Conservation (phyloP, 345 rosid species). For the Luvunga scandens region DNA sequence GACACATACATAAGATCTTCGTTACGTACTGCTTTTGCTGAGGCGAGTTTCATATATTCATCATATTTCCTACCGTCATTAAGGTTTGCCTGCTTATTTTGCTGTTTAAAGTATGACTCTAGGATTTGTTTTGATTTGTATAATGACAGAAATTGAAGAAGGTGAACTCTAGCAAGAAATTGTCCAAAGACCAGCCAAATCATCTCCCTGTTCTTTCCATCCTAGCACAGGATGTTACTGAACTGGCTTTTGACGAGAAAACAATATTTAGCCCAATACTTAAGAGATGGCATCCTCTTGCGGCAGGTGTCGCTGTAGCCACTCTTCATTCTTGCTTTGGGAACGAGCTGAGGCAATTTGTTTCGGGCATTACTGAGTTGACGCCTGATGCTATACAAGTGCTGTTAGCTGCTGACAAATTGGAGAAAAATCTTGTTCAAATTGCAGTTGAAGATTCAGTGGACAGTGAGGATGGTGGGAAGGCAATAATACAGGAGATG, state of each 20-base stretch:
- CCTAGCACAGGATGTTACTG: conserved; percentile 81
- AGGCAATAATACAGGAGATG: conserved; percentile 94
- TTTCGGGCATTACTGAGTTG: conserved; percentile 69
- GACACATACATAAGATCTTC: conserved; percentile 87
- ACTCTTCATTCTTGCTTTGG: conserved; percentile 93
- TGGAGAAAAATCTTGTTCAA: conserved; percentile 98
- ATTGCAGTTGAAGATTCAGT: conserved; percentile 96
- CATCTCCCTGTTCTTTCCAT: conserved; percentile 76
- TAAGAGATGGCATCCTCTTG: conserved; percentile 91
- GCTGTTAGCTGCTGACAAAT: conserved; percentile 82
- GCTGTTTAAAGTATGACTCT: conserved; percentile 18
- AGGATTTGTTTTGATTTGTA: conserved; percentile 16
- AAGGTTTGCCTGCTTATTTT: conserved; percentile 3
- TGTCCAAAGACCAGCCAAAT: conserved; percentile 51
- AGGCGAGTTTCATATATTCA: conserved; percentile 47
- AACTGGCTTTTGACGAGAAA: conserved; percentile 77
- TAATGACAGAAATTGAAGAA: conserved; percentile 65
- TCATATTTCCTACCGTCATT: conserved; percentile 7
- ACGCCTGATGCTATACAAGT: conserved; percentile 93
- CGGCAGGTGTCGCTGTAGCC: conserved; percentile 94
- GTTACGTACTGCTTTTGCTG: conserved; percentile 63
- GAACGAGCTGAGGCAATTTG: conserved; percentile 64
- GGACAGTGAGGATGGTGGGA: conserved; percentile 98
- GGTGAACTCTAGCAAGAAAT: conserved; percentile 57
- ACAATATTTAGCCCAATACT: conserved; percentile 79